Percentiles rank a stretch among this genome's conserved stretches.
Evolutionary conservation across 2,329 filamentous ascomycete genomes (phyloP).

Genomic region (Colletotrichum sp.): DNA sequence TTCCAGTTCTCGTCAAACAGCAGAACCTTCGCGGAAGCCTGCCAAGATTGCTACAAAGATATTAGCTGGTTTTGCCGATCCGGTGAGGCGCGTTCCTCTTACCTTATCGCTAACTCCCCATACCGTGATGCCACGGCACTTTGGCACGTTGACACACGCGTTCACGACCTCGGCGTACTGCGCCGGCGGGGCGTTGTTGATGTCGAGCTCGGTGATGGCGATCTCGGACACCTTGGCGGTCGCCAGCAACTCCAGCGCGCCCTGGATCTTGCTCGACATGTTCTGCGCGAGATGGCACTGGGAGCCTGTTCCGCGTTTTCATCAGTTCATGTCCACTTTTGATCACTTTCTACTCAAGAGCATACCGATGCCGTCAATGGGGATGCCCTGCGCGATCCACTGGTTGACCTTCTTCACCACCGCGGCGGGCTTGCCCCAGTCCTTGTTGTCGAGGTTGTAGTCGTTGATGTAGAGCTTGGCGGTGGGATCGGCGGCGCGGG

Average conservation of each 20-base stretch:
- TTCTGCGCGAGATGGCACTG: slow-evolving; percentile 59
- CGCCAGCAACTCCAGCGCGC: slow-evolving; percentile 58
- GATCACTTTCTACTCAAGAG: no score
- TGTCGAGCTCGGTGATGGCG: slow-evolving; percentile 73
- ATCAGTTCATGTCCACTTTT: not conserved
- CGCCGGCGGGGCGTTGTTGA: slow-evolving; percentile 57
- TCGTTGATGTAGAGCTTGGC: slow-evolving; percentile 81
- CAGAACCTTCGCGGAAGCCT: slow-evolving; percentile 50
- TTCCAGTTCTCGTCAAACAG: slow-evolving; percentile 57
- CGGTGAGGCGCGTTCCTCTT: slow-evolving; percentile 22
- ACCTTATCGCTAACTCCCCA: slow-evolving; percentile 59
- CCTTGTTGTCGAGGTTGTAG: slow-evolving; percentile 69
- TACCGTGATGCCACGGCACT: slow-evolving; percentile 71
- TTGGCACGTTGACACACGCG: slow-evolving; percentile 61
- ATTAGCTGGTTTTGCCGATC: not conserved
- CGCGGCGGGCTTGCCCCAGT: slow-evolving; percentile 59
- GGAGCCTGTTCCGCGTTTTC: slow-evolving; percentile 35
- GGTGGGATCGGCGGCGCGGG: slow-evolving; percentile 67
- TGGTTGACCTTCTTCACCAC: slow-evolving; percentile 66
- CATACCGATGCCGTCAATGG: slow-evolving; percentile 66
- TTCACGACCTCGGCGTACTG: slow-evolving; percentile 64
- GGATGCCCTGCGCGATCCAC: slow-evolving; percentile 66
- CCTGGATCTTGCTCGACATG: slow-evolving; percentile 47
- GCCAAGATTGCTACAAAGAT: slow-evolving; percentile 52
- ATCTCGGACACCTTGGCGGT: slow-evolving; percentile 56